phyloP scores from a whole-genome alignment of 2,329 filamentous ascomycete species.

The Cercospora sp. region DNA sequence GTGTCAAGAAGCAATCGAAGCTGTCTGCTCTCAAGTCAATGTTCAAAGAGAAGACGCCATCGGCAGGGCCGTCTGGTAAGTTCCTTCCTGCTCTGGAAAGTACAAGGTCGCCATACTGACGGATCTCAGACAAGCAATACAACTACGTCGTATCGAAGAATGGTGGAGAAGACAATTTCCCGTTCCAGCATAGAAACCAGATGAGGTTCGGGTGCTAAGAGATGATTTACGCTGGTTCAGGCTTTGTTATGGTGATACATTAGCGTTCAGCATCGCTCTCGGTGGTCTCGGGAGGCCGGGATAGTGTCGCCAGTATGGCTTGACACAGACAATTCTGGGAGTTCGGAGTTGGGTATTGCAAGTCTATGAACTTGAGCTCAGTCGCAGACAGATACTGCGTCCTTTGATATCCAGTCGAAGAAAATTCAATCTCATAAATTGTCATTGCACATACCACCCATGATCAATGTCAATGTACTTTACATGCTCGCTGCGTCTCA shows the following conservation, averaged over 20 bases:
- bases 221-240: not conserved
- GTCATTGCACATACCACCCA: slow-evolving; percentile 18
- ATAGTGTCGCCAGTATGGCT: not conserved
- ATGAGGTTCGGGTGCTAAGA: slow-evolving; percentile 9
- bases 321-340: not conserved
- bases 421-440: no score
- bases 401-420: no score
- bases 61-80: not conserved
- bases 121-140: not conserved
- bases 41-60: not conserved
- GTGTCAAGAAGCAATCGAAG: slow-evolving; percentile 3
- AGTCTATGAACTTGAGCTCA: not conserved
- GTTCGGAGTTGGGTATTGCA: no score
- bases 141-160: not conserved
- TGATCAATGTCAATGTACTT: slow-evolving; percentile 24
- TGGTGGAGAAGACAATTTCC: not conserved
- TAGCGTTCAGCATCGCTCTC: not conserved
- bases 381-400: not conserved
- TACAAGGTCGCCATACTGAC: not conserved
- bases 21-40: slow-evolving; percentile 1
- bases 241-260: not conserved
- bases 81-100: not conserved
- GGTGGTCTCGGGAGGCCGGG: no score
- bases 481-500: slow-evolving; percentile 24
- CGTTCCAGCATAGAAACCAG: not conserved